phyloP scores from a whole-genome alignment of 1,284 basidiomycete genomes.

The Microbotryum violaceum region DNA sequence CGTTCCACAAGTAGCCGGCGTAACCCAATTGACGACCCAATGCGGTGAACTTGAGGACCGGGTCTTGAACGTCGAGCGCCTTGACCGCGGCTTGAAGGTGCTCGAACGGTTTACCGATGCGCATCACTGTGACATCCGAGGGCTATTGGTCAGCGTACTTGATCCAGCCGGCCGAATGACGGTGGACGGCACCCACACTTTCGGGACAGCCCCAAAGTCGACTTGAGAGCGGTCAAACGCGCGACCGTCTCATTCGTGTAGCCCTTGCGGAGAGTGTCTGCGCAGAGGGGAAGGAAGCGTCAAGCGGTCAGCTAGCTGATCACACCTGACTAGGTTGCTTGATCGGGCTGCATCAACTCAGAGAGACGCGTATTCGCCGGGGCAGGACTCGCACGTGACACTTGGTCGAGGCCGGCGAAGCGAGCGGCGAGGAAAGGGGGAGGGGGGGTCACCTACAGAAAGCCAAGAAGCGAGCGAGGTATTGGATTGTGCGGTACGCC shows the following conservation, averaged over 20 bases:
- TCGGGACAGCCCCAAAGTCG: slow-evolving; percentile 42
- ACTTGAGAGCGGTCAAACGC: slow-evolving; percentile 43
- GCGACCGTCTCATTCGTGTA: slow-evolving; percentile 44
- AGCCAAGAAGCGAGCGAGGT: slow-evolving; percentile 80
- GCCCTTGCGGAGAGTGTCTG: slow-evolving; percentile 39
- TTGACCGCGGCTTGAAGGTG: slow-evolving; percentile 87
- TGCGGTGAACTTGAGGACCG: slow-evolving; percentile 69
- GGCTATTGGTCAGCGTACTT: neutral
- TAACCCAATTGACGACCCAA: slow-evolving; percentile 82
- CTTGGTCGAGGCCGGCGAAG: neutral
- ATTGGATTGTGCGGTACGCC: slow-evolving; percentile 81
- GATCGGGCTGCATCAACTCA: neutral
- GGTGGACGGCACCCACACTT: slow-evolving; percentile 39
- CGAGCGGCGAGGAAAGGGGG: neutral
- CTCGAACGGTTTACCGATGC: slow-evolving; percentile 88
- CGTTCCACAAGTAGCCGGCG: slow-evolving; percentile 78
- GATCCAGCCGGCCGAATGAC: neutral
- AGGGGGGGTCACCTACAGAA: slow-evolving; percentile 50
- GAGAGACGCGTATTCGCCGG: neutral
- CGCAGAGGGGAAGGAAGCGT: neutral
- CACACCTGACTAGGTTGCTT: too few relatives aligned
- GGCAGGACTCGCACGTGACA: slow-evolving; percentile 3
- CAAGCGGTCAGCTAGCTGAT: too few relatives aligned
- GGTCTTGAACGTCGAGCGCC: slow-evolving; percentile 46
- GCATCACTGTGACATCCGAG: slow-evolving; percentile 61